Evolutionary conservation across 345 rosid genomes (phyloP).

Genomic region (Crucihimalaya himalaica): DNA sequence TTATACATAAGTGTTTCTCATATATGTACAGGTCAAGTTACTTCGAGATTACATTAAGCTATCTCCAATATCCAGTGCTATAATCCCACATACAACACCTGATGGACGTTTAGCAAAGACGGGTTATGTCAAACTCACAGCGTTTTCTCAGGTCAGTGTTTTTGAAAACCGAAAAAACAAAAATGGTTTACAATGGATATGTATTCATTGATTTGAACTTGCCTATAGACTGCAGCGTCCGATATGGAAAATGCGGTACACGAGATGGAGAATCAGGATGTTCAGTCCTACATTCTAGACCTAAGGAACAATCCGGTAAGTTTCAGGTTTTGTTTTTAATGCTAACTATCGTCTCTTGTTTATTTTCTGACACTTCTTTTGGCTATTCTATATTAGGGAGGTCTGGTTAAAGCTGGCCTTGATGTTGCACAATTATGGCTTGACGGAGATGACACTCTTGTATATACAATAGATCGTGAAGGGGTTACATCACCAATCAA

Average conservation of each 20-base stretch:
- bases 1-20: neutral
- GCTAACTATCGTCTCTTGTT: neutral
- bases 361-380: neutral
- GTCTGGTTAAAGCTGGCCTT: constrained; percentile 85
- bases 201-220: constrained; percentile 15
- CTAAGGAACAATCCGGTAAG: constrained; percentile 82
- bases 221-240: constrained; percentile 73
- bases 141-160: constrained; percentile 75
- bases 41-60: constrained; percentile 77
- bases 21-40: constrained; percentile 60
- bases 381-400: constrained; percentile 56
- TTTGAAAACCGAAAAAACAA: neutral
- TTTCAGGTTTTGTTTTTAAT: neutral
- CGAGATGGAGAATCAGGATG: constrained; percentile 79
- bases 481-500: constrained; percentile 74
- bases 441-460: constrained; percentile 88
- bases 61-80: constrained; percentile 76
- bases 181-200: too few species aligned
- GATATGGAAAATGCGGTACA: constrained; percentile 67
- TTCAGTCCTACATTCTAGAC: constrained; percentile 80
- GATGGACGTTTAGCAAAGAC: constrained; percentile 68
- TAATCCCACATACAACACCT: constrained; percentile 75
- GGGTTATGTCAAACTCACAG: constrained; percentile 72
- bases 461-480: constrained; percentile 79
- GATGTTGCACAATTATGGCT: constrained; percentile 93